Evolutionary conservation across 2,329 filamentous ascomycete genomes (phyloP).

Genomic region (Trichothecium sympodiale): DNA sequence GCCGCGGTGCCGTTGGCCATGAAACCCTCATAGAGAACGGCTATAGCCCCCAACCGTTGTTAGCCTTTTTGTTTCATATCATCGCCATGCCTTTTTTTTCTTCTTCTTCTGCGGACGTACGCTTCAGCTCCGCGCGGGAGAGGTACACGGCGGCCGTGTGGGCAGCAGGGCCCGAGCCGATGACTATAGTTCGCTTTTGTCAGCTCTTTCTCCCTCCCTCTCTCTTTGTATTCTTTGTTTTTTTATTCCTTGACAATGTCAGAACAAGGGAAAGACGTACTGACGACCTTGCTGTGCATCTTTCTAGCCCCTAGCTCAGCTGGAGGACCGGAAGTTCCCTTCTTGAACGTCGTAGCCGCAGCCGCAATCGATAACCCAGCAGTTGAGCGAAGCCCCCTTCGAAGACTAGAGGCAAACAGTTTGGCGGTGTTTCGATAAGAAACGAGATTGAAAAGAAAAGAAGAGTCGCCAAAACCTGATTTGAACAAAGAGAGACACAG

Average conservation of each 20-base stretch:
- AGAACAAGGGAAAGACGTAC: constrained; percentile 37
- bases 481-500: too few species aligned
- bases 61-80: constrained; percentile 3
- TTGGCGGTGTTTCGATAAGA: constrained; percentile 59
- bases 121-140: constrained; percentile 85
- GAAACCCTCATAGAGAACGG: constrained; percentile 95
- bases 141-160: constrained; percentile 97
- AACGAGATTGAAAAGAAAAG: too few species aligned
- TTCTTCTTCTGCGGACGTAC: constrained; percentile 26
- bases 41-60: constrained; percentile 25
- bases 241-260: too few species aligned
- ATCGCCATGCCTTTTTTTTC: too few species aligned
- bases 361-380: constrained; percentile 64
- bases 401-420: constrained; percentile 80
- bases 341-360: constrained; percentile 51
- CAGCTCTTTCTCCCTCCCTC: neutral
- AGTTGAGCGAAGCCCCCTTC: constrained; percentile 66
- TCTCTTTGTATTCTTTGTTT: too few species aligned
- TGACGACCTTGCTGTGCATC: constrained; percentile 91
- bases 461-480: too few species aligned
- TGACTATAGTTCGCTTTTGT: constrained; percentile 34
- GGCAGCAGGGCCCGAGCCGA: constrained; percentile 92
- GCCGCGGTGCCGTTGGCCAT: constrained; percentile 94
- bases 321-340: constrained; percentile 24
- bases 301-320: constrained; percentile 35